These are phyloP conservation scores for Bruguiera sexangula DNA, from an alignment of 345 rosid genomes.

Conservation along the genomic window DNA sequence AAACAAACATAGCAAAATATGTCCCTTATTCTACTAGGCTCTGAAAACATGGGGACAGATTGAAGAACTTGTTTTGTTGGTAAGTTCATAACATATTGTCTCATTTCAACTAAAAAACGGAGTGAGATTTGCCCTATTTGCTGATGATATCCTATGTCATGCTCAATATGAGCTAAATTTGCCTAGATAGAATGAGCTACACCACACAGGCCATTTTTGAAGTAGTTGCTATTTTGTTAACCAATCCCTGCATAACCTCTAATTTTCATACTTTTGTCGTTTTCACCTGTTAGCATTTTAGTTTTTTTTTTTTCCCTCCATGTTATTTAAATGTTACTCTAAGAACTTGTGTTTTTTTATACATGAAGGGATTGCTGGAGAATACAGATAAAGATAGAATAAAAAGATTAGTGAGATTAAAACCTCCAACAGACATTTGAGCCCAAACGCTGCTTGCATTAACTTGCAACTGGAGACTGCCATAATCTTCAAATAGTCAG, in stretches of 20 bases:
- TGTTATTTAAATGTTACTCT: constrained; percentile 1
- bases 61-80: too few species aligned
- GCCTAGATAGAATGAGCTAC: too few species aligned
- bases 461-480: constrained; percentile 6
- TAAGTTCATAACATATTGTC: too few species aligned
- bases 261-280: background rate
- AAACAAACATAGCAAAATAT: too few species aligned
- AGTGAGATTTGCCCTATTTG: too few species aligned
- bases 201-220: too few species aligned
- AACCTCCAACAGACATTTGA: constrained; percentile 86
- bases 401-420: constrained; percentile 69
- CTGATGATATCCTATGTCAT: too few species aligned
- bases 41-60: too few species aligned
- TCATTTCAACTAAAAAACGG: too few species aligned
- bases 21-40: too few species aligned
- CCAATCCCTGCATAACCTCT: background rate
- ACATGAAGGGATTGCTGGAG: constrained; percentile 68
- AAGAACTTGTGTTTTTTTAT: background rate
- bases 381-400: constrained; percentile 83
- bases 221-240: background rate
- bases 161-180: too few species aligned
- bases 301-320: background rate
- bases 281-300: background rate
- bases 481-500: background rate
- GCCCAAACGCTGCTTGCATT: background rate